phyloP scores from a whole-genome alignment of 495 filamentous ascomycete species.

The Daldinia childiae region DNA sequence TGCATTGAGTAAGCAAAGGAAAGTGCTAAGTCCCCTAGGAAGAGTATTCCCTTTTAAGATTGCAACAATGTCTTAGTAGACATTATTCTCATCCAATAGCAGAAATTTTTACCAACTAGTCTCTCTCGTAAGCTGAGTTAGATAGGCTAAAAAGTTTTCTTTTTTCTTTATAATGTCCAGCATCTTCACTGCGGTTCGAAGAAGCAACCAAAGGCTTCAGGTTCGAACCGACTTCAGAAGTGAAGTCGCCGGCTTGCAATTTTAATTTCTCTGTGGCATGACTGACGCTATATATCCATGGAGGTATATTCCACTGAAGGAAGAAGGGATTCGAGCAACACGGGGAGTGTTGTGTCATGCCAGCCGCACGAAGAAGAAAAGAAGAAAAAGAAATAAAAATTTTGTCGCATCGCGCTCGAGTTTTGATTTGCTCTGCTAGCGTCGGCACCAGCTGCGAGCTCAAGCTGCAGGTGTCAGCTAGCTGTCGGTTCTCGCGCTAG shows the following conservation, averaged over 20 bases:
- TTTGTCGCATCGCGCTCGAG: conserved; percentile 31
- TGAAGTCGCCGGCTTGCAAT: conserved; percentile 56
- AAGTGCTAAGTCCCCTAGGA: neutral
- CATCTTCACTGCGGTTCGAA: conserved; percentile 55
- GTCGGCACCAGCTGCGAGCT: conserved; percentile 24
- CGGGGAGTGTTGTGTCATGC: conserved; percentile 58
- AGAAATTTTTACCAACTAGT: neutral
- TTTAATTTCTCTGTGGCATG: conserved; percentile 57
- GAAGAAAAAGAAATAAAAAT: conserved; percentile 38
- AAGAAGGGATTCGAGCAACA: conserved; percentile 57
- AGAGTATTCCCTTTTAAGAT: neutral
- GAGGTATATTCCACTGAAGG: conserved; percentile 43
- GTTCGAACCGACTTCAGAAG: conserved; percentile 54
- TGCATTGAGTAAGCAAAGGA: neutral
- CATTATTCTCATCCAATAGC: neutral
- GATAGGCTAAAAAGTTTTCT: neutral
- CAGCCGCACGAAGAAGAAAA: conserved; percentile 50
- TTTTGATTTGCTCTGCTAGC: conserved; percentile 40
- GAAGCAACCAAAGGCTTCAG: conserved; percentile 49
- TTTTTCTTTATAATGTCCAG: conserved; percentile 50
- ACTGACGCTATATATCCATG: conserved; percentile 58
- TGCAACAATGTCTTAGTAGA: neutral
- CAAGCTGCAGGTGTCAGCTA: conserved; percentile 1
- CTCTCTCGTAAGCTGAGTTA: conserved; percentile 4
- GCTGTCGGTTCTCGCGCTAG: conserved; percentile 5